Percentiles rank a stretch among this genome's conserved stretches.
These are phyloP conservation scores for Sugiyamaella japonica DNA, from an alignment of 1,139 yeast species.

Conservation along the genomic window DNA sequence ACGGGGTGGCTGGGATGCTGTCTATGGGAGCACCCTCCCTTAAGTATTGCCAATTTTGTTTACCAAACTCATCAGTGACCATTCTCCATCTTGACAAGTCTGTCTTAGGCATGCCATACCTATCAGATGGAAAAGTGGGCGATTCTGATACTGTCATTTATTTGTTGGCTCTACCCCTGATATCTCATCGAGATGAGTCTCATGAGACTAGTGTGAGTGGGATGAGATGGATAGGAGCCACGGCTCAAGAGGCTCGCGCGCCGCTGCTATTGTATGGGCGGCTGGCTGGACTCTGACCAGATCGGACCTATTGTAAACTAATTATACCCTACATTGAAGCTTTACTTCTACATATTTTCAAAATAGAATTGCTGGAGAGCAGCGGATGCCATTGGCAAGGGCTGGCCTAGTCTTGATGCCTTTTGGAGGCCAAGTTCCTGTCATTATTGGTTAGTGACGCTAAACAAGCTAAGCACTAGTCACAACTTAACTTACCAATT, in stretches of 20 bases:
- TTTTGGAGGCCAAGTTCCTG: slow-evolving; percentile 14
- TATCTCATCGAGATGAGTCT: background rate
- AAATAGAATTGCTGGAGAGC: slow-evolving; percentile 19
- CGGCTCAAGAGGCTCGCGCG: background rate
- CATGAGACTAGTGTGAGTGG: too few relatives aligned
- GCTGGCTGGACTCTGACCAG: background rate
- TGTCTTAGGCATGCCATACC: slow-evolving; percentile 59
- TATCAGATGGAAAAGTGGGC: slow-evolving; percentile 36
- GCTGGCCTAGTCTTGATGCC: slow-evolving; percentile 15
- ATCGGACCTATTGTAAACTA: background rate
- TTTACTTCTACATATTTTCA: slow-evolving; percentile 1
- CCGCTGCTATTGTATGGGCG: too few relatives aligned
- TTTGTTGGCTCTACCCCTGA: background rate
- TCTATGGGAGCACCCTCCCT: slow-evolving; percentile 42
- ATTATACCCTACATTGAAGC: background rate
- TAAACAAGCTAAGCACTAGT: background rate
- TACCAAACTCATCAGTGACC: slow-evolving; percentile 66
- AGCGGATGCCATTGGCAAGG: slow-evolving; percentile 20
- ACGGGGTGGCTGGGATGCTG: slow-evolving; percentile 32
- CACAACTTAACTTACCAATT: slow-evolving; percentile 9
- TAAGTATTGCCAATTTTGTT: slow-evolving; percentile 79
- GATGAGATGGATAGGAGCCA: too few relatives aligned
- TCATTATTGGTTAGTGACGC: background rate
- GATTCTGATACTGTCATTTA: background rate
- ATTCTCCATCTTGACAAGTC: slow-evolving; percentile 78